Evolutionary conservation across 805 yeast species (phyloP).

Genomic region (Myxozyma sirexii): DNA sequence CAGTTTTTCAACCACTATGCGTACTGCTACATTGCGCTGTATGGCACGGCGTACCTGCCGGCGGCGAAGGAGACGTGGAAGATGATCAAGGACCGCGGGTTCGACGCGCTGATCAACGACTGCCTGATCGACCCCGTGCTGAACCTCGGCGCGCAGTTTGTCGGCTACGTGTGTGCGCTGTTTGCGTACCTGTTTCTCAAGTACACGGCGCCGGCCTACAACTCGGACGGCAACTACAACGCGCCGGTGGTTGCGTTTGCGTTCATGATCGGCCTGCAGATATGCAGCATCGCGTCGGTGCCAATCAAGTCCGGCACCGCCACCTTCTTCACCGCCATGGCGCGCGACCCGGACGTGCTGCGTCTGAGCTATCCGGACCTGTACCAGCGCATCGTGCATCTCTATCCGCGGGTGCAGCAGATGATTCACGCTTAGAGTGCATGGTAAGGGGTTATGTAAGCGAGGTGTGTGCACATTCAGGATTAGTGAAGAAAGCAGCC

Average conservation of each 20-base stretch:
- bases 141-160: conserved; percentile 72
- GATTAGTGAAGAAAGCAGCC: not conserved
- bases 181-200: conserved; percentile 67
- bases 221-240: conserved; percentile 58
- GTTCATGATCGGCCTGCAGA: conserved; percentile 72
- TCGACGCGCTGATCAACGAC: conserved; percentile 83
- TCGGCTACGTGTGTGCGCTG: conserved; percentile 66
- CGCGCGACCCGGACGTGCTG: conserved; percentile 82
- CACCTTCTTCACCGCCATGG: conserved; percentile 80
- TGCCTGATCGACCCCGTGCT: conserved; percentile 77
- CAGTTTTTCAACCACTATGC: conserved; percentile 90
- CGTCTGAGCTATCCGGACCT: conserved; percentile 69
- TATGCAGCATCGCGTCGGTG: conserved; percentile 69
- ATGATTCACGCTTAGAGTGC: conserved; percentile 43
- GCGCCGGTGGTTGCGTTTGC: conserved; percentile 77
- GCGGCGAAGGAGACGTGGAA: conserved; percentile 85
- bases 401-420: conserved; percentile 69
- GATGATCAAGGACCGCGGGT: conserved; percentile 74
- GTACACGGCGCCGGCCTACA: conserved; percentile 69
- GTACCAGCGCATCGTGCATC: conserved; percentile 63
- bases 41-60: conserved; percentile 73
- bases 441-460: not conserved
- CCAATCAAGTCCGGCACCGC: conserved; percentile 81
- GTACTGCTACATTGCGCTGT: conserved; percentile 80
- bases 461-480: no score